These are phyloP conservation scores for Musa balbisiana DNA, from an alignment of 202 grass and related monocot species.

Conservation along the genomic window DNA sequence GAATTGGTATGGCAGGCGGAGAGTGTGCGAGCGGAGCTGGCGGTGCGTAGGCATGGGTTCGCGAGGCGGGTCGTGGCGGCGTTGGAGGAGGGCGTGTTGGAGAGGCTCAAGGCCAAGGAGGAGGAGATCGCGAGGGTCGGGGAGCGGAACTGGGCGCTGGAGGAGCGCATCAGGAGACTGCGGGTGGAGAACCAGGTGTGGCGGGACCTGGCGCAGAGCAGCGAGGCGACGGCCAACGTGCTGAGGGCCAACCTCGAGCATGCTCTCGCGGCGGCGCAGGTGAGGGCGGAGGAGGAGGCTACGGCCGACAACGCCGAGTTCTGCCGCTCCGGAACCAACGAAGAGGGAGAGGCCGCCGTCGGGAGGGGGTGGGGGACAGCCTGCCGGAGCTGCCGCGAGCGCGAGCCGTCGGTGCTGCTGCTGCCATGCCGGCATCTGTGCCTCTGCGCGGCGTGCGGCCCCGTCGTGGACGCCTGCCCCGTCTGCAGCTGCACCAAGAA, in stretches of 20 bases:
- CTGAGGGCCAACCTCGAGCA: constrained; percentile 14
- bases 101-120: constrained; percentile 28
- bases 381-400: constrained; percentile 39
- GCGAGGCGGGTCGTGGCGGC: constrained; percentile 20
- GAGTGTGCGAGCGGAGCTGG: constrained; percentile 35
- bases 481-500: constrained; percentile 50
- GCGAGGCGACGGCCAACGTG: constrained; percentile 15
- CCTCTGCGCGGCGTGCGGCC: constrained; percentile 52
- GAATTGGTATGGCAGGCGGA: constrained; percentile 28
- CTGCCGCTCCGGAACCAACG: constrained; percentile 46
- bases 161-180: constrained; percentile 11
- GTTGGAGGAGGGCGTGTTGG: constrained; percentile 37
- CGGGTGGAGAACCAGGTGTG: constrained; percentile 22
- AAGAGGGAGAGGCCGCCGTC: neutral
- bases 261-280: neutral
- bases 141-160: constrained; percentile 15
- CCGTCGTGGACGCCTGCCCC: constrained; percentile 41
- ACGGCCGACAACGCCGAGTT: constrained; percentile 41
- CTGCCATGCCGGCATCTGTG: constrained; percentile 77
- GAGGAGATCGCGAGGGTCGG: constrained; percentile 15
- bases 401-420: constrained; percentile 41
- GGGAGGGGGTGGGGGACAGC: neutral
- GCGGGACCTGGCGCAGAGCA: constrained; percentile 10
- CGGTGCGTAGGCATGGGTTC: constrained; percentile 34
- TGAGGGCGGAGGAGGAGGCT: neutral